A percentile compares a stretch with the other conserved stretches of the same genome.
phyloP scores from a whole-genome alignment of 2,329 filamentous ascomycete species.

The Cercospora sojina region DNA sequence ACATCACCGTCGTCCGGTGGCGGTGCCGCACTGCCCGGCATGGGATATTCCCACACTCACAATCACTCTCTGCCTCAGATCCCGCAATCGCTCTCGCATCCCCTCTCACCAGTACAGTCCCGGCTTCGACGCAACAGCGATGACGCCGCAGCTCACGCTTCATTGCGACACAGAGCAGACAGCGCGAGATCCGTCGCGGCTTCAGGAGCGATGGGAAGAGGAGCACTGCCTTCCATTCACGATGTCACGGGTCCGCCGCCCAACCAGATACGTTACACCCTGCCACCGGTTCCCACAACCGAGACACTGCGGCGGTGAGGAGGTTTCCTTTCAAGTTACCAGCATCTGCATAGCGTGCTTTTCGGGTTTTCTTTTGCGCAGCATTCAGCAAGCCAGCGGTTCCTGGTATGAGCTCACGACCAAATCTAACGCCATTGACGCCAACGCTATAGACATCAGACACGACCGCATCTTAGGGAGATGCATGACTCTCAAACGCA shows the following conservation, averaged over 20 bases:
- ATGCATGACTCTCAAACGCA: slow-evolving; percentile 1
- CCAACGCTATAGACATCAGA: slow-evolving; percentile 14
- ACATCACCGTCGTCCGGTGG: slow-evolving; percentile 31
- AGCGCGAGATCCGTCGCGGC: slow-evolving; percentile 34
- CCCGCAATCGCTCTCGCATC: slow-evolving; percentile 29
- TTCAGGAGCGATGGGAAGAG: slow-evolving; percentile 20
- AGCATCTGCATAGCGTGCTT: slow-evolving; percentile 14
- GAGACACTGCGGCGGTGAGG: slow-evolving; percentile 27
- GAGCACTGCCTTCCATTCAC: slow-evolving; percentile 32
- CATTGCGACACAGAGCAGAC: slow-evolving; percentile 35
- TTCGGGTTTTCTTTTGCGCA: background rate
- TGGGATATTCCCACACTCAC: slow-evolving; percentile 34
- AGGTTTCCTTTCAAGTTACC: background rate
- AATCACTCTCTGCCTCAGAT: slow-evolving; percentile 38
- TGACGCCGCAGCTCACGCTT: slow-evolving; percentile 26
- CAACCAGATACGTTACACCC: slow-evolving; percentile 28
- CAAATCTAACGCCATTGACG: slow-evolving; percentile 6
- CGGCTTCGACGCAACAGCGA: slow-evolving; percentile 32
- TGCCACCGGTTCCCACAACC: slow-evolving; percentile 36
- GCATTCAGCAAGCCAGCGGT: slow-evolving; percentile 7
- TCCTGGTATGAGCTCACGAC: slow-evolving; percentile 10
- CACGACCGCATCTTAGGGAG: background rate
- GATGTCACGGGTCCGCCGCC: slow-evolving; percentile 29
- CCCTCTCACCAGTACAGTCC: slow-evolving; percentile 33
- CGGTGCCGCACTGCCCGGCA: slow-evolving; percentile 15